These are phyloP conservation scores for Apiospora koreana DNA, from an alignment of 2,329 filamentous ascomycete genomes.

Conservation along the genomic window DNA sequence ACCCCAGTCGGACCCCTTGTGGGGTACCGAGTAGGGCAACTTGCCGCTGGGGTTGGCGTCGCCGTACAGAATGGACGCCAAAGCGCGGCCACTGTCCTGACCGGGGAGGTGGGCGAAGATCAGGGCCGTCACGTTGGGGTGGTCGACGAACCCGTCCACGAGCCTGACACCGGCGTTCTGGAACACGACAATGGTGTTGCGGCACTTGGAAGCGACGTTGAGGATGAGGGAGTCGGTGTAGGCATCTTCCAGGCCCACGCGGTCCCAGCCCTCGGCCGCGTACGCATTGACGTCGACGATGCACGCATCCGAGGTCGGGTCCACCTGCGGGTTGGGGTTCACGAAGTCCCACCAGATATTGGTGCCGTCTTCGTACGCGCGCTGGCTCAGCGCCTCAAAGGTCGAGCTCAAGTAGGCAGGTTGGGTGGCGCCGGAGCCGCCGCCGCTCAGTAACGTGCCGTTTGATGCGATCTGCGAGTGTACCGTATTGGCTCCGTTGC, in stretches of 20 bases:
- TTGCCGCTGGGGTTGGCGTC: constrained; percentile 46
- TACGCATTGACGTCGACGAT: constrained; percentile 59
- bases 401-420: constrained; percentile 36
- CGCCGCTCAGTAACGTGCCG: constrained; percentile 47
- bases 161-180: constrained; percentile 63
- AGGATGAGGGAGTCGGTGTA: constrained; percentile 44
- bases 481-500: neutral
- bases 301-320: constrained; percentile 55
- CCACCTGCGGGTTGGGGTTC: constrained; percentile 30
- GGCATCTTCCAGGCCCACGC: constrained; percentile 20
- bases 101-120: constrained; percentile 72
- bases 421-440: constrained; percentile 43
- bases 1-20: constrained; percentile 47
- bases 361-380: constrained; percentile 39
- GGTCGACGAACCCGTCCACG: constrained; percentile 58
- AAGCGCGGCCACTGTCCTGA: constrained; percentile 72
- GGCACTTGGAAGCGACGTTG: constrained; percentile 51
- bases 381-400: constrained; percentile 41
- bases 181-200: constrained; percentile 64
- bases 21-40: constrained; percentile 53
- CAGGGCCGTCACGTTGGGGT: constrained; percentile 73
- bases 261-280: constrained; percentile 53
- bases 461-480: constrained; percentile 28
- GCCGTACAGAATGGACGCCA: constrained; percentile 76
- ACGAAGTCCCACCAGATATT: constrained; percentile 50